These are phyloP conservation scores for Podospora didyma DNA, from an alignment of 495 filamentous ascomycete genomes.

Conservation along the genomic window DNA sequence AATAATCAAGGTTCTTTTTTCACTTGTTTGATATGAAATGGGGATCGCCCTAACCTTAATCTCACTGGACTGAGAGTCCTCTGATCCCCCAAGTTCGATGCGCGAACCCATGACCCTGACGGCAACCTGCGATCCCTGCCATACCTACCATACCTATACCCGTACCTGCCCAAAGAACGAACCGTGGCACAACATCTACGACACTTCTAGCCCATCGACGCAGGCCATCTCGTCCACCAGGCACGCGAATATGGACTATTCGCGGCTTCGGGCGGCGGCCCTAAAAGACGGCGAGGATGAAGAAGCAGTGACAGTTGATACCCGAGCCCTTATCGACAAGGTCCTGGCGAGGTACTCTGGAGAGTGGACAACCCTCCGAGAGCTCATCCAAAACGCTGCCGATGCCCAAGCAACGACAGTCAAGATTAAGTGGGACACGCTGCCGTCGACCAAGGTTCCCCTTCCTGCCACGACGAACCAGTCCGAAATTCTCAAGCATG, in stretches of 20 bases:
- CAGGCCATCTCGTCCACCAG: not conserved
- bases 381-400: slow-evolving; percentile 96
- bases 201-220: not conserved
- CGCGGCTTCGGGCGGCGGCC: slow-evolving; percentile 77
- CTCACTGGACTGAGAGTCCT: too few relatives aligned
- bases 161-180: too few relatives aligned
- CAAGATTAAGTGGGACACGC: slow-evolving; percentile 82
- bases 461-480: slow-evolving; percentile 62
- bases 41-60: too few relatives aligned
- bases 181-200: too few relatives aligned
- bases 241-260: slow-evolving; percentile 67
- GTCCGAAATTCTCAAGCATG: slow-evolving; percentile 73
- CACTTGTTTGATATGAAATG: too few relatives aligned
- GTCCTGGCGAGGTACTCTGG: slow-evolving; percentile 92
- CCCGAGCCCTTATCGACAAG: slow-evolving; percentile 93
- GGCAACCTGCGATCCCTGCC: too few relatives aligned
- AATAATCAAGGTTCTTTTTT: too few relatives aligned
- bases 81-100: too few relatives aligned
- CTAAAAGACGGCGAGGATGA: slow-evolving; percentile 83
- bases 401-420: slow-evolving; percentile 90
- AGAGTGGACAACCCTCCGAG: slow-evolving; percentile 82
- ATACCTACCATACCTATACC: too few relatives aligned
- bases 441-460: slow-evolving; percentile 73
- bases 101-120: too few relatives aligned
- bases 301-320: slow-evolving; percentile 98